A percentile compares a stretch with the other conserved stretches of the same genome.
phyloP scores from a whole-genome alignment of 805 yeast genomes.

The Teunomyces barrocoloradensis region DNA sequence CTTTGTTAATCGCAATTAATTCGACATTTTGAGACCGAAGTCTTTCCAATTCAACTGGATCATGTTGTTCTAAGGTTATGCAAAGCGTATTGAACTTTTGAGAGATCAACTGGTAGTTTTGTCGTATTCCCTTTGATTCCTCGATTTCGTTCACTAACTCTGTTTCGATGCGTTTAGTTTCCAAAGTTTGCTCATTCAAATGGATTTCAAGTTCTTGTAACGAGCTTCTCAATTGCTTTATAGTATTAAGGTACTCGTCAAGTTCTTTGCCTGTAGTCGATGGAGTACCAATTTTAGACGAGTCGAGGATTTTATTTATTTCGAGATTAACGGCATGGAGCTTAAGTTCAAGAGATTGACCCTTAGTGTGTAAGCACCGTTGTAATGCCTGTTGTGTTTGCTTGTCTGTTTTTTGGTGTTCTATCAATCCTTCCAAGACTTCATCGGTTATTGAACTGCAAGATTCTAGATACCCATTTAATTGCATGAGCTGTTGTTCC shows the following conservation, averaged over 20 bases:
- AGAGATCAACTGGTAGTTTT: constrained; percentile 17
- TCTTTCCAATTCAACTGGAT: constrained; percentile 7
- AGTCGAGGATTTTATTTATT: constrained; percentile 10
- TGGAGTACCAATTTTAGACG: constrained; percentile 11
- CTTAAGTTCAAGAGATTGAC: constrained; percentile 20
- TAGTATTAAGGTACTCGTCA: constrained; percentile 13
- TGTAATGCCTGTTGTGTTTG: constrained; percentile 16
- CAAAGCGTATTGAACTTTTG: constrained; percentile 17
- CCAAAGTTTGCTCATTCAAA: constrained; percentile 17
- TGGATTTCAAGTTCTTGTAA: constrained; percentile 23
- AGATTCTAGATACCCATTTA: constrained; percentile 12
- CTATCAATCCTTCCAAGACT: constrained; percentile 17
- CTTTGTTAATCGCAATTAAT: constrained; percentile 14
- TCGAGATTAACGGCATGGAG: constrained; percentile 22
- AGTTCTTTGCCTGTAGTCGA: constrained; percentile 12
- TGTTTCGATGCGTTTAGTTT: constrained; percentile 18
- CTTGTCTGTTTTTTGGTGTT: constrained; percentile 16
- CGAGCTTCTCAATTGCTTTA: constrained; percentile 16
- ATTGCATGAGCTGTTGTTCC: constrained; percentile 18
- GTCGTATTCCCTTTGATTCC: constrained; percentile 19
- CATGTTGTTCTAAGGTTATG: constrained; percentile 4
- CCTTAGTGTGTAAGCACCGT: constrained; percentile 13
- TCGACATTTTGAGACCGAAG: constrained; percentile 19
- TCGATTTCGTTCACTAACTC: constrained; percentile 22
- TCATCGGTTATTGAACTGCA: constrained; percentile 17